Evolutionary conservation across 2,329 filamentous ascomycete species (phyloP), one percentile per base, ranked within the genome.

Genomic region (Arachnopeziza araneosa): DNA sequence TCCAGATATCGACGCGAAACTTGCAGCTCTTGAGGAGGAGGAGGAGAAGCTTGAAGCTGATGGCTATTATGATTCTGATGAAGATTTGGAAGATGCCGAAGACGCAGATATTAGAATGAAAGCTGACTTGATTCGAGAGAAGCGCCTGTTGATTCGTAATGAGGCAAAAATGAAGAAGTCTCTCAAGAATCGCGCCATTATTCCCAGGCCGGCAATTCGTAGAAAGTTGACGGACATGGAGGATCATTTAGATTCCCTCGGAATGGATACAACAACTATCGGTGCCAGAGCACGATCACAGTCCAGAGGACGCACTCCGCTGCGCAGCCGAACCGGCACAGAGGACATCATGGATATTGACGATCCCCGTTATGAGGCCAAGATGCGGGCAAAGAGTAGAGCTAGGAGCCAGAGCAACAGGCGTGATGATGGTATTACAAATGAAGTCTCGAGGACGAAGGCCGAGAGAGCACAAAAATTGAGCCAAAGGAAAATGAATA

Each of bases 401-500:
- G 83, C 82, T 26, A 79, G 85, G 68, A 85, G 81, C 69, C 82
- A 84, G 72, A 84, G 80, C 72, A 91, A 91, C 77, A 83, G 91
- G 71, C 83, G 85, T 63, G 86, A 88, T 26, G 90, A 92, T 65
- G 91, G 91, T 78, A 87, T 98, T 50, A 83, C 81, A 61, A 84
- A 90, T 72, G 83, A 85, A 65, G 76, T 74, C 57, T 79, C 83
- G 55, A 84, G 90, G 67, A 82, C 80, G 62, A 96, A 93, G 83
- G 92, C 91, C 48, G 93, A 96, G 76, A 87, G 88, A 71, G 80
- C 96, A 74, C 83, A 86, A 73, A 98, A 96, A 83, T 78, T 99
- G 73, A 83, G 87, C 70, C 96, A 99, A 87, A 92, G 93, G 83
- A 93, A 92, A 85, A 97, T 96, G 92, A 99, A 99, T 81, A 86